Percentiles rank a stretch among this genome's conserved stretches.
These are phyloP conservation scores for Phytophthora pinifolia DNA, from an alignment of 352 stramenopile genomes.

Conservation along the genomic window DNA sequence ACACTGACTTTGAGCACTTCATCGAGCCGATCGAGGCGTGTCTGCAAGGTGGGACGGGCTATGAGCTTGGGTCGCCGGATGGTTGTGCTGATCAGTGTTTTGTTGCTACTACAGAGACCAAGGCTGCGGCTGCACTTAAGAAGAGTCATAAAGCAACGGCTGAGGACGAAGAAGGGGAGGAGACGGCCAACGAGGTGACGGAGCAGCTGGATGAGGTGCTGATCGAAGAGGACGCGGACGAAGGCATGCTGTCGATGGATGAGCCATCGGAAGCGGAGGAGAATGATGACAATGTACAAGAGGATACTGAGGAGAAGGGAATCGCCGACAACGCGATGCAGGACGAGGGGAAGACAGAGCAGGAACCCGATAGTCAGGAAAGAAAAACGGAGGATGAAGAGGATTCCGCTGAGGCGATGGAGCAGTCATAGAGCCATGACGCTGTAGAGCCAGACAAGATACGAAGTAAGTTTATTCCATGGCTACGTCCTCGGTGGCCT, in stretches of 20 bases:
- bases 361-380: slow-evolving; percentile 10
- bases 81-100: neutral
- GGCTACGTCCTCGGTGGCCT: slow-evolving; percentile 36
- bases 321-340: slow-evolving; percentile 10
- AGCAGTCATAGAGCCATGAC: slow-evolving; percentile 20
- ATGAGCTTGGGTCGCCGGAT: neutral
- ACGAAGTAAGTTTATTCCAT: slow-evolving; percentile 42
- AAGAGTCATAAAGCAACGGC: slow-evolving; percentile 23
- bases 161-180: slow-evolving; percentile 29
- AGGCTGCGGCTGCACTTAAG: slow-evolving; percentile 34
- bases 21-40: slow-evolving; percentile 67
- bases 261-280: slow-evolving; percentile 32
- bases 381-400: slow-evolving; percentile 18
- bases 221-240: slow-evolving; percentile 38
- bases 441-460: neutral
- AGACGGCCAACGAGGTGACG: slow-evolving; percentile 33
- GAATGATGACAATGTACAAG: slow-evolving; percentile 19
- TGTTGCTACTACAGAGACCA: slow-evolving; percentile 42
- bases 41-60: slow-evolving; percentile 48
- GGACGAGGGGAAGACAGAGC: slow-evolving; percentile 18
- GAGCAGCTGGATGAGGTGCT: slow-evolving; percentile 35
- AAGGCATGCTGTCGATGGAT: slow-evolving; percentile 45
- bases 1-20: slow-evolving; percentile 83
- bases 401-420: slow-evolving; percentile 28
- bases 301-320: slow-evolving; percentile 23